phyloP scores from a whole-genome alignment of 2,329 filamentous ascomycete genomes.

The Cladosporium sp. region DNA sequence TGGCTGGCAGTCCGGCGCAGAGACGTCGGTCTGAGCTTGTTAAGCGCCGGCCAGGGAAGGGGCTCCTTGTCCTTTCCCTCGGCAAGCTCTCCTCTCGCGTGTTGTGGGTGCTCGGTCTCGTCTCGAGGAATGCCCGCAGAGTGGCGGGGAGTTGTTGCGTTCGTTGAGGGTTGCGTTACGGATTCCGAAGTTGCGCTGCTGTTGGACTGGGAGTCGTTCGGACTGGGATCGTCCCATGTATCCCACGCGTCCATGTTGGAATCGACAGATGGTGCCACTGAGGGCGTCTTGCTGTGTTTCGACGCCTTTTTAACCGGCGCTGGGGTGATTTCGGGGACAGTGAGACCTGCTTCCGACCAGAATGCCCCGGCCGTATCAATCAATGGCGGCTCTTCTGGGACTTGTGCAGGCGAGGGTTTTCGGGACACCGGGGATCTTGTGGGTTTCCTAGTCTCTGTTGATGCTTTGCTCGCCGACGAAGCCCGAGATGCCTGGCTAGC shows the following conservation, averaged over 20 bases:
- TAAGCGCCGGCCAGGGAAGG: slow-evolving; percentile 65
- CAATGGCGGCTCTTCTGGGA: slow-evolving; percentile 4
- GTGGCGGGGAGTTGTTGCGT: slow-evolving; percentile 6
- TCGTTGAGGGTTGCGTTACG: slow-evolving; percentile 3
- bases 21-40: slow-evolving; percentile 68
- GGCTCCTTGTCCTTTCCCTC: slow-evolving; percentile 35
- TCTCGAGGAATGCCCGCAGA: slow-evolving; percentile 19
- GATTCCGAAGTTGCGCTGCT: slow-evolving; percentile 13
- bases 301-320: slow-evolving; percentile 23
- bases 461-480: slow-evolving; percentile 17
- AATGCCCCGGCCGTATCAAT: slow-evolving; percentile 18
- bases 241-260: slow-evolving; percentile 28
- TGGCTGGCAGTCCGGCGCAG: slow-evolving; percentile 79
- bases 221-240: slow-evolving; percentile 27
- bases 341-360: slow-evolving; percentile 26
- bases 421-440: slow-evolving; percentile 12
- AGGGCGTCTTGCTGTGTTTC: slow-evolving; percentile 21
- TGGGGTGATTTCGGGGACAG: slow-evolving; percentile 15
- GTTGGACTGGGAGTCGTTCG: slow-evolving; percentile 22
- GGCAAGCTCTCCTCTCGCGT: background rate
- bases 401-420: background rate
- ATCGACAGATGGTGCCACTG: slow-evolving; percentile 19
- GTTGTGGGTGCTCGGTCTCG: slow-evolving; percentile 14
- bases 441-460: slow-evolving; percentile 15
- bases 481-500: slow-evolving; percentile 15